Base-by-base conservation (phyloP, 2,329 filamentous ascomycete genomes). In the Clarireedia paspali region DNA sequence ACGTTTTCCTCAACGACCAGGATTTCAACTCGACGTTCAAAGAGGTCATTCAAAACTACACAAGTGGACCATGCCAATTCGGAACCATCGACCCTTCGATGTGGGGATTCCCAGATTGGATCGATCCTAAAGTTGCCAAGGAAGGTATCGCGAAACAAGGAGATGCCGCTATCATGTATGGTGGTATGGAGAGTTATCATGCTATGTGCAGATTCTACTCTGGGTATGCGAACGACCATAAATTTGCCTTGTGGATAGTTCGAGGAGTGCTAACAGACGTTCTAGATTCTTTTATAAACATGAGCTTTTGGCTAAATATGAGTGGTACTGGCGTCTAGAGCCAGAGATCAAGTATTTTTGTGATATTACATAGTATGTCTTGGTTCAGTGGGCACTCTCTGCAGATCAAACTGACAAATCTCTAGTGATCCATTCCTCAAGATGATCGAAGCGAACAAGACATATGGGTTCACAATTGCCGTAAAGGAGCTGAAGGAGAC, bases 331-430 rank as follows among this genome's bases (percentile, higher is more conserved):
- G 94, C 90, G 94, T 61, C 78, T 99, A 66, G 94, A 99, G 79
- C 94, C 94, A 62, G 94, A 99, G 74, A 97, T 99, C 82, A 96
- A 92, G 76, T 99, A 97, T 76, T 99, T 99, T 76, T 99, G 94
- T 73, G 94, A 99, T 70, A 97, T 99, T 64, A 99, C 94, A 62
- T 99, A 99, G 89, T 92, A 83, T 60, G 83, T 70, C 38, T 36
- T 6, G 44, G 17, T 14, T 30, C 12, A 5, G 1, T 24, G n/a
- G n/a, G 15, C 10, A 36, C n/a, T n/a, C 5, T 23, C 12, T 24
- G 24, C 5, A 24, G 34, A 36, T 49, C 10, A 42, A 42, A 36
- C 52, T 54, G 45, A 54, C 45, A 24, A 30, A 26, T 14, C 15
- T 46, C 14, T 60, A 92, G 89, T 69, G 94, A 99, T 71, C 94